Base-by-base conservation (phyloP, 257 asterid species). In the Eustoma russellianum region DNA sequence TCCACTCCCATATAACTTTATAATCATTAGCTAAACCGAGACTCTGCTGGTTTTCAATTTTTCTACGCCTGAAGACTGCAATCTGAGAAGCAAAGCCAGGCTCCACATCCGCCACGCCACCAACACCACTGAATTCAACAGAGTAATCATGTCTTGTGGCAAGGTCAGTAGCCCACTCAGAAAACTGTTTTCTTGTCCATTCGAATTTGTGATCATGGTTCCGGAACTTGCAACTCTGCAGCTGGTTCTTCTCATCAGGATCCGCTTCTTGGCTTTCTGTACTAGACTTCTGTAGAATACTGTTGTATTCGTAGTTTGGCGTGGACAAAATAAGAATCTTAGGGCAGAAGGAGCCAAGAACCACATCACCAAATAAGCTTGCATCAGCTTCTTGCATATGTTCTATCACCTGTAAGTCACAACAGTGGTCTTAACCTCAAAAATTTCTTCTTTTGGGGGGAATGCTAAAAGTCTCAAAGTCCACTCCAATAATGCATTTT, bases 21-120 rank as follows among this genome's bases (percentile, higher is more conserved):
- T 58, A 87, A 17, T 40, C 64, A 38, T 71, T 59, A 52, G 55
- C 69, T 19, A 44, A 28, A 66, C 69, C 83, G 47, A 50, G 50
- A 15, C 55, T 57, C 57, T 40, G 38, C 14, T 13, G n/a, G 44
- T 40, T 30, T 28, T 59, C 67, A 50, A 69, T 80, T 63, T 73
- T 24, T 11, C 10, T 38, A 2, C 30, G 30, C 53, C 47, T 84
- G 57, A 91, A 91, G 49, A 91, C 83, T 7, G 90, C 98, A 13
- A 91, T 91, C 68, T 91, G 98, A 16, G 98, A 84, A 11, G 95
- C 96, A 52, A 91, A 87, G 12, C 98, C 96, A 6, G 95, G 94
- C 47, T 91, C 98, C 5, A 75, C 80, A 18, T 71, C 85, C 19
- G 65, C 78, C 13, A 41, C 63, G 33, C 98, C 95, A 0, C 98